These are phyloP conservation scores for Cryptococcus hybrid DNA, from an alignment of 1,284 basidiomycete species.

Conservation along the genomic window DNA sequence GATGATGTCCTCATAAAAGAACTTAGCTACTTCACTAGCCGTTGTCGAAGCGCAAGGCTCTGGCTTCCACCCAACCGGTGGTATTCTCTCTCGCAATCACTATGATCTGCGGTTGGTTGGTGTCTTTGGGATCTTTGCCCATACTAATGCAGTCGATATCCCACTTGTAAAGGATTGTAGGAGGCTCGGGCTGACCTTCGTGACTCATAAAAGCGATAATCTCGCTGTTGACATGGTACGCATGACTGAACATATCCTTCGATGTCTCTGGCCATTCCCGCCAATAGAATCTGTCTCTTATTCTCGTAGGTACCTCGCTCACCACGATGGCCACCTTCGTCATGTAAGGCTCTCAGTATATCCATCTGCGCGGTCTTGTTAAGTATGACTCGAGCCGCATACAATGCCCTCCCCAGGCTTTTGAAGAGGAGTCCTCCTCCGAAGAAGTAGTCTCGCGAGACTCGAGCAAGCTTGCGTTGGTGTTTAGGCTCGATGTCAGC, in stretches of 20 bases:
- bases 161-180: conserved; percentile 1
- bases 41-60: too few relatives aligned
- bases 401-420: not conserved
- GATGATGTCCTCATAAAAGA: too few relatives aligned
- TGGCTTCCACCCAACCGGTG: too few relatives aligned
- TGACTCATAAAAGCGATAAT: not conserved
- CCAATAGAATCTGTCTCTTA: too few relatives aligned
- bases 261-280: not conserved
- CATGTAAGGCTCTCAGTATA: not conserved
- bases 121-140: not conserved
- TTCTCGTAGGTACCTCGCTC: too few relatives aligned
- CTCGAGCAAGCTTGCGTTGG: not conserved
- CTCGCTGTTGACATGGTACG: not conserved
- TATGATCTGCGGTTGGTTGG: too few relatives aligned
- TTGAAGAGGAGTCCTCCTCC: not conserved
- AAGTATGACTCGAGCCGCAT: not conserved
- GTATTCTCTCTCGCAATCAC: too few relatives aligned
- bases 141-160: conserved; percentile 8
- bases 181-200: not conserved
- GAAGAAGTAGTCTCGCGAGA: not conserved
- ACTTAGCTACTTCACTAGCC: too few relatives aligned
- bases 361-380: not conserved
- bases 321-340: too few relatives aligned
- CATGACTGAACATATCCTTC: not conserved
- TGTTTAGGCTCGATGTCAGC: not conserved